Evolutionary conservation across 257 asterid species (phyloP), one percentile per base, ranked within the genome.

Genomic region (Coffea eugenioides): DNA sequence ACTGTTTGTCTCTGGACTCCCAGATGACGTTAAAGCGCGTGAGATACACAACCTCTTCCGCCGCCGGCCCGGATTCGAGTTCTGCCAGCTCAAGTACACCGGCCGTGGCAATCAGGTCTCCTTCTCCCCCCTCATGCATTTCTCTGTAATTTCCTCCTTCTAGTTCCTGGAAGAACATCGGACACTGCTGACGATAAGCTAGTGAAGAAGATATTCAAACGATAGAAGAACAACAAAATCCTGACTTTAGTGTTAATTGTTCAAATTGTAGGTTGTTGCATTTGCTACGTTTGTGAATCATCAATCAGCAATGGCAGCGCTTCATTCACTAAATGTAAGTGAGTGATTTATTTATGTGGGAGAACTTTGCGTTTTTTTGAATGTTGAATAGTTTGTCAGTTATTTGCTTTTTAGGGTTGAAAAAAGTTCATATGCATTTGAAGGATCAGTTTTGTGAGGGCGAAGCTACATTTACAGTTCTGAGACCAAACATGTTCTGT

Each of bases 11-110:
- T 93, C 98, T 52, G 99, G 99, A 31, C 93, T 95, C 57, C 99
- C 99, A 27, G 98, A 95, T 87, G 99, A 95, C 87, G 96, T 95
- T 80, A 93, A 90, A 88, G 96, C 99, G 80, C 99, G 99, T 76
- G 99, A 95, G 87, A 95, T 95, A 84, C 99, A 95, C 91, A 95
- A 95, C 79, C 98, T 95, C 71, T 95, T 95, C 85, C 96, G 99
- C 77, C 94, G 96, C 71, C 94, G 97, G 6, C 93, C 89, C 13
- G 99, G 99, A 36, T 95, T 95, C 77, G 96, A 92, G 75, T 91
- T 88, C 54, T 92, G 93, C 87, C 99, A 95, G 91, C 98, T 95
- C 86, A 95, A 95, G 61, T 95, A 95, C 87, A 95, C 99, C 39
- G 99, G 99, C 49, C 90, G 99, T 11, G 99, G 97, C 46, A 89